Evolutionary conservation across 306 rosid genomes (phyloP).

Genomic region (Medicago truncatula): MtrunA17r5.0-ANR NC_053046.1:6555501-6556000

Average conservation of each 20-base stretch:
- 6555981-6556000: constrained; percentile 68
- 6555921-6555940: constrained; percentile 84
- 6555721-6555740: constrained; percentile 66
- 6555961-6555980: constrained; percentile 83
- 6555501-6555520: constrained; percentile 77
- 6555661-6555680: constrained; percentile 62
- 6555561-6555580: constrained; percentile 78
- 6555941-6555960: constrained; percentile 76
- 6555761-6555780: constrained; percentile 82
- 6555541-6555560: constrained; percentile 96
- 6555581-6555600: constrained; percentile 83
- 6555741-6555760: constrained; percentile 82
- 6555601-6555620: constrained; percentile 72
- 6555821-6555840: constrained; percentile 81
- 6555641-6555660: constrained; percentile 70
- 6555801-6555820: constrained; percentile 80
- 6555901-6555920: constrained; percentile 72
- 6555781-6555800: constrained; percentile 71
- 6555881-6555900: constrained; percentile 68
- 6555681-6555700: constrained; percentile 57
- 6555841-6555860: constrained; percentile 45
- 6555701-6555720: constrained; percentile 53
- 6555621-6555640: constrained; percentile 59
- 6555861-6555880: constrained; percentile 49
- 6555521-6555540: constrained; percentile 90